Conservation (phyloP, 306 rosid species). For the Dryas octopetala region DNA sequence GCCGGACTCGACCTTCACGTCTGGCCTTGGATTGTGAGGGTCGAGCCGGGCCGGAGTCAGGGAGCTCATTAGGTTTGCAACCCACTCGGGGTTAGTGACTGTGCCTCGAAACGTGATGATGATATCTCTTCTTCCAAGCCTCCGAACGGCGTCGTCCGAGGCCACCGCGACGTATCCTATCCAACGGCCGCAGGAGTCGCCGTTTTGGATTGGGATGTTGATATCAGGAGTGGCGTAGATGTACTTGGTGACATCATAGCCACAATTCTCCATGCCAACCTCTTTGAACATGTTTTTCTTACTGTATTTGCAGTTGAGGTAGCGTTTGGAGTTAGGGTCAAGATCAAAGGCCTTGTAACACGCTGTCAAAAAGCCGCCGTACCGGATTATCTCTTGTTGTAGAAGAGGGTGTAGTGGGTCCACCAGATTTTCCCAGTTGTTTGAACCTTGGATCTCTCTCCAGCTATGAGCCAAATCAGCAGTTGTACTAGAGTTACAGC, state of each 20-base stretch:
- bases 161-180: constrained; percentile 79
- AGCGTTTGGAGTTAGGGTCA: constrained; percentile 66
- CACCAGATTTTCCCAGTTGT: constrained; percentile 74
- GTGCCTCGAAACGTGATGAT: constrained; percentile 77
- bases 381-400: constrained; percentile 67
- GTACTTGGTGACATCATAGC: constrained; percentile 78
- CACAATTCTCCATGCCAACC: constrained; percentile 60
- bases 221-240: constrained; percentile 83
- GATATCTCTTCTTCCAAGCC: constrained; percentile 75
- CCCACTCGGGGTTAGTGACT: constrained; percentile 70
- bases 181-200: constrained; percentile 65
- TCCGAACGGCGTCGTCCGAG: constrained; percentile 37
- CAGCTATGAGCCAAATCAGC: constrained; percentile 38
- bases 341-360: constrained; percentile 88
- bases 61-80: constrained; percentile 77
- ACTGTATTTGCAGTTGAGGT: constrained; percentile 77
- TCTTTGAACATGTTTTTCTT: constrained; percentile 59
- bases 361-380: constrained; percentile 68
- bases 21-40: constrained; percentile 48
- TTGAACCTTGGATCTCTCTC: constrained; percentile 76
- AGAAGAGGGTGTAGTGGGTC: constrained; percentile 86
- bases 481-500: neutral
- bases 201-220: constrained; percentile 49
- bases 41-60: constrained; percentile 75
- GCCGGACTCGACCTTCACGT: constrained; percentile 80